Evolutionary conservation across 2,329 filamentous ascomycete species (phyloP), one percentile per base, ranked within the genome.

Genomic region (Huntiella moniliformis): DNA sequence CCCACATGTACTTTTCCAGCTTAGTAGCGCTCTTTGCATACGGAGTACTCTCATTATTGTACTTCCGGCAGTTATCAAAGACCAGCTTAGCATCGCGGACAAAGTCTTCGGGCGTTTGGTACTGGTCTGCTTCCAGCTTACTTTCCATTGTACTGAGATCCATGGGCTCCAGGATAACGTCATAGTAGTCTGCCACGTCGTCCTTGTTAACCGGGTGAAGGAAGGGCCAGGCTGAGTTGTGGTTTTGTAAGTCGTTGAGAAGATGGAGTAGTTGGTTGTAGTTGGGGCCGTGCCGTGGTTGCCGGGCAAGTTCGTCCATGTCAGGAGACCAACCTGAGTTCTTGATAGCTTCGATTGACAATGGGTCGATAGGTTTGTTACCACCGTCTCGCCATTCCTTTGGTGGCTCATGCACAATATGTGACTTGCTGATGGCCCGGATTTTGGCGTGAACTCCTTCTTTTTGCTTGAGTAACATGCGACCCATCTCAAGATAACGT

Each of bases 111-210:
- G 91, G 88, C 0, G 77, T 86, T 12, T 77, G 74, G 58, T 98
- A 98, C 56, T 88, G 74, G 62, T 96, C 91, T 35, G 85, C 84
- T 57, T 96, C 87, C 52, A 95, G 79, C 62, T 93, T 93, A 54
- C 76, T 77, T 62, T 96, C 91, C 88, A 98, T 96, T 15, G 87
- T 95, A 41, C 75, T 79, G 41, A 95, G 68, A 58, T 95, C 91
- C 91, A 98, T 98, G 33, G 91, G 91, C 60, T 94, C 82, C 58
- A 87, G 87, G 67, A 98, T 98, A 51, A 96, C 87, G 50, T 94
- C 85, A 66, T 96, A 96, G 64, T 98, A 98, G 60, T 98, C 91
- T n/a, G 85, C 78, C 0, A 98, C 91, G 53, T 96, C 91, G 56
- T 98, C 91, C 53, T 81, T 79, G 59, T 92, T 95, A 53, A 98